Evolutionary conservation across 768 basidiomycete species (phyloP).

Genomic region (Pisolithus sp.): DNA sequence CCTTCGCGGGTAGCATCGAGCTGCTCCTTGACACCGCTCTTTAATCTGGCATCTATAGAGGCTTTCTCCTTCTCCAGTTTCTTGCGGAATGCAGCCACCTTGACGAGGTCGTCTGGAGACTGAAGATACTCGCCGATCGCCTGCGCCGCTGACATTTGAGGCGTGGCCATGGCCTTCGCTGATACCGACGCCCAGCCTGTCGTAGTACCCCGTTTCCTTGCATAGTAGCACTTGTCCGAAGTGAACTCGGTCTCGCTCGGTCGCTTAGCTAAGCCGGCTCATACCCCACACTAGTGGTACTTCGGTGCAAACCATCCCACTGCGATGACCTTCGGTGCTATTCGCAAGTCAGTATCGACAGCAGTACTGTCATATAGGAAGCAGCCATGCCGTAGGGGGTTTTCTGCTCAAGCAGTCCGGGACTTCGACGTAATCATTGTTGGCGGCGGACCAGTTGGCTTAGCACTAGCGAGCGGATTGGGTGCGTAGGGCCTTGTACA

Average conservation of each 20-base stretch:
- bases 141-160: constrained; percentile 70
- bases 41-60: constrained; percentile 84
- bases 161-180: constrained; percentile 38
- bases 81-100: constrained; percentile 83
- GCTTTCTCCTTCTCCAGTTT: constrained; percentile 96
- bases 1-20: constrained; percentile 87
- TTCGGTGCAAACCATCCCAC: not conserved
- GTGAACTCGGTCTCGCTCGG: too few relatives aligned
- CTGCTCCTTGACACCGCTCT: constrained; percentile 89
- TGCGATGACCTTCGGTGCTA: constrained; percentile 1
- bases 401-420: constrained; percentile 22
- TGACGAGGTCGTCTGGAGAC: constrained; percentile 88
- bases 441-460: constrained; percentile 88
- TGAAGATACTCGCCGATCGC: constrained; percentile 87
- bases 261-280: not conserved
- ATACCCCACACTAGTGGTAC: too few relatives aligned
- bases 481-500: constrained; percentile 39
- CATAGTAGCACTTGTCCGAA: too few relatives aligned
- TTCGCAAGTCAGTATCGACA: constrained; percentile 5
- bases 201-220: too few relatives aligned
- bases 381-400: constrained; percentile 9
- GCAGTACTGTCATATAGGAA: constrained; percentile 4
- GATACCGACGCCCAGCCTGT: not conserved
- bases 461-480: constrained; percentile 83
- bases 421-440: constrained; percentile 89